Base-by-base conservation (phyloP, 371 early-diverging fungal species). In the Massospora cicadina region DNA sequence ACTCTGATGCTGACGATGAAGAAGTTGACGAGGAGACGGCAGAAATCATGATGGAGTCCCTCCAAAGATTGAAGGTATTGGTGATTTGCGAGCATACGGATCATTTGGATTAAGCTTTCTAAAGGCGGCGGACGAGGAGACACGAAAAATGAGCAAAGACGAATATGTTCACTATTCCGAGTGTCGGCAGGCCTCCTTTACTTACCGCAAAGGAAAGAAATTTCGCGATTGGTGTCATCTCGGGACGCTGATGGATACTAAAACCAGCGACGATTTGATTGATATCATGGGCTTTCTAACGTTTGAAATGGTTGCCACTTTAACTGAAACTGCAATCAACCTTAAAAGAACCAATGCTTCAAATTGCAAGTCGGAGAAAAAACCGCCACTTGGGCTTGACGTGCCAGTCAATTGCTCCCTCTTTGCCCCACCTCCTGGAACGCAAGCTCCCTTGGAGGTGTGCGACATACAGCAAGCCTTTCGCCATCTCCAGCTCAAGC, bases 161-260 rank as follows among this genome's bases (percentile, higher is more conserved):
- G 96, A 99, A 77, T 99, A 99, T 71, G 92, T 97, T 23, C 90
- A 94, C 74, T 99, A 93, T 71, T 88, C 96, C 24, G 98, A 98
- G 72, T 98, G 98, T 73, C 79, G 98, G 29, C 93, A 93, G 72
- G 98, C 99, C 0, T 91, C 93, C 0, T 99, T 99, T 67, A 94
- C 94, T 0, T 96, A 88, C 75, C 89, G 94, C 65, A 97, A 98
- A 74, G 76, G 77, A 31, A 93, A 93, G 71, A 79, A 90, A 56
- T 99, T 99, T 72, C 84, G 92, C 30, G 95, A 97, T 63, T 99
- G 98, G 96, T 86, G 88, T 62, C 81, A 86, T 58, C 88, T 98
- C 87, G 80, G 84, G 1, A 73, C 81, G 1, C 88, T 84, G 70
- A 85, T 85, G 59, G 93, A 90, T 68, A 82, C 87, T 62, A 91